Evolutionary conservation across 768 basidiomycete genomes (phyloP), one percentile per base, ranked within the genome.

Genomic region (Leccinum rimulosum): DNA sequence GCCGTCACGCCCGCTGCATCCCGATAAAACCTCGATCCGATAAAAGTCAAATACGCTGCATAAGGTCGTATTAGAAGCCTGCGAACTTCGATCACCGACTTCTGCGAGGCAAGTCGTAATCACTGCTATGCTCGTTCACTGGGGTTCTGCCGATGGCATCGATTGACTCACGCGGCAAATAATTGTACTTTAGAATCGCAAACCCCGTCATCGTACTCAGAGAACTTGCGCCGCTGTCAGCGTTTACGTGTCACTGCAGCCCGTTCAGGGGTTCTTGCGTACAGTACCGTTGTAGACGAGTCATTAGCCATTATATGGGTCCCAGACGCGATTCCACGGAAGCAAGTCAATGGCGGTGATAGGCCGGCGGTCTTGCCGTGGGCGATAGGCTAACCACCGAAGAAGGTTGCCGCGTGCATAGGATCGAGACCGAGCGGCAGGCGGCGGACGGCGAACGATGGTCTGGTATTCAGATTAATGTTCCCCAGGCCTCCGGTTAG

Each of bases 101-200:
- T 68, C 54, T 57, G 58, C 60, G 53, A 64, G 55, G 59, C 17
- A 56, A 54, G 53, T 52, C 59, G 55, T 60, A 52, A 65, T 68
- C 57, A 58, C 40, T 61, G 55, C 43, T 59, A 33, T 57, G 31
- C 58, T 58, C 48, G 51, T 48, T 49, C 9, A 45, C 47, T 17
- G 52, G 28, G 59, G 60, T 69, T 69, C 68, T 58, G 63, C 70
- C 67, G 65, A 70, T 69, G 67, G 65, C 69, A 70, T 71, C 65
- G 70, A 71, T 65, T 68, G 61, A 63, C 61, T 63, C 35, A 56
- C 50, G 67, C 62, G 61, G 63, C 53, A 7, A 22, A n/a, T 10
- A 19, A 59, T 58, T 49, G 56, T 56, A 45, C 33, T 36, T 27
- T 52, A 3, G 68, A 71, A 71, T 73, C 70, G 59, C 40, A 40